phyloP scores from a whole-genome alignment of 2,329 filamentous ascomycete species.

The Ophiostoma fasciatum region DNA sequence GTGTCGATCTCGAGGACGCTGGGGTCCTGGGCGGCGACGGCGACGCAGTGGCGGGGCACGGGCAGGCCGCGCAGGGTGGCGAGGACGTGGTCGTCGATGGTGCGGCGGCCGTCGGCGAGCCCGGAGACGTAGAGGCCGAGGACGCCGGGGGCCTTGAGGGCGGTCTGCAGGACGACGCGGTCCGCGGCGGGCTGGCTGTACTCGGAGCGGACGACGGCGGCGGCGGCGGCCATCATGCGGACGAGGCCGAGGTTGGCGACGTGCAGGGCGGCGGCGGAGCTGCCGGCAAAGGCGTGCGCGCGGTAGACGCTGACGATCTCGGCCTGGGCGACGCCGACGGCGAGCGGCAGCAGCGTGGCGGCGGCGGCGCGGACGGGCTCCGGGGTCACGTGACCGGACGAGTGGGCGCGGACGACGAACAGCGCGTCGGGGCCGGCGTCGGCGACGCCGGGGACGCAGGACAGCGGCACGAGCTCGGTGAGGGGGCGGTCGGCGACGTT shows the following conservation, averaged over 20 bases:
- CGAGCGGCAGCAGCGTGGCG: conserved; percentile 41
- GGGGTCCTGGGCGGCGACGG: conserved; percentile 32
- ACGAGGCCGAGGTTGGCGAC: conserved; percentile 64
- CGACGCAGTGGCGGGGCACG: conserved; percentile 53
- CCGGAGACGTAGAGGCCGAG: conserved; percentile 65
- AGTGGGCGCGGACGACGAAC: conserved; percentile 65
- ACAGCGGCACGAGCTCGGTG: conserved; percentile 55
- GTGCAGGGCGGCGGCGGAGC: conserved; percentile 35
- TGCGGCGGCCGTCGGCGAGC: conserved; percentile 36
- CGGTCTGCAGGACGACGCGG: conserved; percentile 48
- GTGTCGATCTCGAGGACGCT: conserved; percentile 65
- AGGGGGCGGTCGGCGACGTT: conserved; percentile 53
- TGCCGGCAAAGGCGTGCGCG: conserved; percentile 36
- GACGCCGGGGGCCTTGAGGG: conserved; percentile 65
- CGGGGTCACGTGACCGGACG: conserved; percentile 44
- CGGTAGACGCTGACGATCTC: conserved; percentile 71
- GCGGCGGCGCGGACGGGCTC: conserved; percentile 31
- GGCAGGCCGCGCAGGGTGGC: conserved; percentile 58
- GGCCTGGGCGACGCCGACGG: conserved; percentile 52
- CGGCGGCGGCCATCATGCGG: conserved; percentile 80
- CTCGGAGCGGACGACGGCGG: conserved; percentile 53
- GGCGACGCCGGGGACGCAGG: conserved; percentile 57
- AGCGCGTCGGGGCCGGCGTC: conserved; percentile 21
- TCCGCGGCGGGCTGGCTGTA: conserved; percentile 30
- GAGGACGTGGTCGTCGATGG: conserved; percentile 52